Base-by-base conservation (phyloP, 257 asterid genomes). In the Euphrasia confusa region DNA sequence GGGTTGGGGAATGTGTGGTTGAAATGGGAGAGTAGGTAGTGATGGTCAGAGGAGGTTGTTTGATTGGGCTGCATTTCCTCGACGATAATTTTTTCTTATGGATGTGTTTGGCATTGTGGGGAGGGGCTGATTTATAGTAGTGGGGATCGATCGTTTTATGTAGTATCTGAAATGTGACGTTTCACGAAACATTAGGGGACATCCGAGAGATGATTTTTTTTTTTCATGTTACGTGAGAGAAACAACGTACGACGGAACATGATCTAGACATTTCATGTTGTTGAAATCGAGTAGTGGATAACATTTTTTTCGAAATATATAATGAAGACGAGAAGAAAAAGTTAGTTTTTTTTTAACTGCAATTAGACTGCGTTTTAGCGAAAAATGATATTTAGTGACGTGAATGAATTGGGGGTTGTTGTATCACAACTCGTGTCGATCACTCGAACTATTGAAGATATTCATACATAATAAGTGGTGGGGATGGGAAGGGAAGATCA, bases 41-140 rank as follows among this genome's bases (percentile, higher is more conserved):
- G 79, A 60, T 83, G 80, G 50, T 85, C 90, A 11, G 73, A 48
- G 24, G 24, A 21, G 24, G 24, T 21, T 0, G 68, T 73, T 32
- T 85, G 84, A 68, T 54, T 69, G 40, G 81, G 71, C 65, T 83
- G 88, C 97, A 87, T 90, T 82, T 62, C 35, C 75, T 10, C 8
- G 1, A 35, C 8, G 42, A 35, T 7, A 35, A 54, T 0, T 54
- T 14, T 7, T 35, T 4, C 17, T 2, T 4, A 12, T 13, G 2
- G 7, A 33, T 33, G 7, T 14, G 7, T 17, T 14, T 50, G 53
- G 55, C 63, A 56, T 60, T 66, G 11, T 68, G 80, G 60, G 74
- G 48, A 69, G 58, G 58, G n/a, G 77, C 71, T 75, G 55, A 80
- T 80, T 85, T 90, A 90, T 87, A 85, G 94, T 72, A 59, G 49